Percentiles rank a stretch among this genome's conserved stretches.
These are phyloP conservation scores for Phaeosphaeriaceae sp. DNA, from an alignment of 2,329 filamentous ascomycete species.

Conservation along the genomic window DNA sequence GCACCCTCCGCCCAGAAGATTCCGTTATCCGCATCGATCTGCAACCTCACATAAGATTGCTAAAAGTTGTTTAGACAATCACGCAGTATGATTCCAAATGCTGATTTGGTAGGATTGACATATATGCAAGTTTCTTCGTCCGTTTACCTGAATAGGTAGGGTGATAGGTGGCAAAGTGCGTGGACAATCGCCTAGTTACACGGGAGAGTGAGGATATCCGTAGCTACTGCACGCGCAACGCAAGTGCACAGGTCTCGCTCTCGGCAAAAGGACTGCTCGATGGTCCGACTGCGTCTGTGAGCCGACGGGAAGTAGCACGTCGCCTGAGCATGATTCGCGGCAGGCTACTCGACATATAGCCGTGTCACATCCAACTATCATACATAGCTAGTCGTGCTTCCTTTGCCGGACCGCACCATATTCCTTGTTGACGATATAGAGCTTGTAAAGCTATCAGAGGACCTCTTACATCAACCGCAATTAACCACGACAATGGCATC, in stretches of 20 bases:
- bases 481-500: neutral
- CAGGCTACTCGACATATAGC: neutral
- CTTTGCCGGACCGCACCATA: too few species aligned
- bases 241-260: neutral
- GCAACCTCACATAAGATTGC: neutral
- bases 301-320: neutral
- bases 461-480: neutral
- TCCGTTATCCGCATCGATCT: neutral
- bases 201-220: too few species aligned
- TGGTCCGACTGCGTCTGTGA: neutral
- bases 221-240: too few species aligned
- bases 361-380: too few species aligned
- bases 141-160: too few species aligned
- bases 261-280: neutral
- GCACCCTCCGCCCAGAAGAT: neutral
- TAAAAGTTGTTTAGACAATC: too few species aligned
- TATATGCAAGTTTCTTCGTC: too few species aligned
- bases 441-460: too few species aligned
- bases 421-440: too few species aligned
- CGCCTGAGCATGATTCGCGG: neutral
- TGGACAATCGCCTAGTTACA: too few species aligned
- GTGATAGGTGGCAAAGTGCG: too few species aligned
- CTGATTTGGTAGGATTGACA: neutral
- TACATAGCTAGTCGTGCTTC: too few species aligned
- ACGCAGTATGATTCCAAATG: neutral